Base-by-base conservation (phyloP, 2,329 filamentous ascomycete species). In the Xylariaceae sp. region DNA sequence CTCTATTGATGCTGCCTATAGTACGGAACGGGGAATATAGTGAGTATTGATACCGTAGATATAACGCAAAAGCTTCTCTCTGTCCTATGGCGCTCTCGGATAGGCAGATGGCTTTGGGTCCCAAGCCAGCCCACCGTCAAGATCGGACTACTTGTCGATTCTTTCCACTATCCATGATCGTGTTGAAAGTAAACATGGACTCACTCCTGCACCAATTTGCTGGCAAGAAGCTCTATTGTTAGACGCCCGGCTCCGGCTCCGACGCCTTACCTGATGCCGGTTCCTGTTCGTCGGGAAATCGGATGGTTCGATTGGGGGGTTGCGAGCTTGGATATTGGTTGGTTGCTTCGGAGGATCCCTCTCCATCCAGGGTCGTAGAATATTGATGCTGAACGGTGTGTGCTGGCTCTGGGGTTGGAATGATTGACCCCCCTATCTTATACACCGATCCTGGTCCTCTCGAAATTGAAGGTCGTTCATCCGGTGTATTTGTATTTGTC, bases 201-300 rank as follows among this genome's bases (percentile, higher is more conserved):
- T 28, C 7, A 7, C 22, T 28, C 7, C 22, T 28, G 22, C n/a
- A 28, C 22, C 22, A 7, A 28, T 28, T n/a, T 28, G 22, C 22
- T 28, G 22, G 11, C 45, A 51, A 22, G 50, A 47, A 7, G 22
- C 22, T 7, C 22, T 28, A 28, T 7, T 7, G 7, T 28, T 28
- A 28, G 22, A 28, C 22, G 7, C 4, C 22, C 22, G 22, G 22
- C 22, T 28, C 22, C 22, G 22, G 22, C 22, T 28, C 22, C 22
- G 22, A 28, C 7, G 22, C 22, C 22, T 5, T 28, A 7, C 4
- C 22, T 7, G 22, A 28, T 5, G 4, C 22, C 4, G 34, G 13
- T 9, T 10, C 13, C 13, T 45, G 31, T 52, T 75, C 75, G 55
- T 76, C 75, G 5, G 73, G 72, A 49, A 78, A 77, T 5, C 73